Base-by-base conservation (phyloP, 164 flowering plant species). In the Magnolia officinalis region DNA sequence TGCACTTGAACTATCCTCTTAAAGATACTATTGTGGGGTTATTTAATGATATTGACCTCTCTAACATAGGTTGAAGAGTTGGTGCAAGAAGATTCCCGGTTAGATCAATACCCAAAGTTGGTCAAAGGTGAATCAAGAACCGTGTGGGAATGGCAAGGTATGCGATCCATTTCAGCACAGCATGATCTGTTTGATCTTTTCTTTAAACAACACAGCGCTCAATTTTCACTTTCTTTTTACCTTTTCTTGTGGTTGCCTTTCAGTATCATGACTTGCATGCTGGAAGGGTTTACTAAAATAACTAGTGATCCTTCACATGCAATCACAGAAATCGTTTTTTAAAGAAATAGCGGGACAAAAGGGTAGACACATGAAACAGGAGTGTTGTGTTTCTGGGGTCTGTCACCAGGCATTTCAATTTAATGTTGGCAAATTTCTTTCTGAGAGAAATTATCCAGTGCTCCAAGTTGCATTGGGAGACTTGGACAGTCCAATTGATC, bases 131-230 rank as follows among this genome's bases (percentile, higher is more conserved):
- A 96, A 80, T 81, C 88, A 31, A 94, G 90, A 85, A 95, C 89
- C 69, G 99, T 96, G 5, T 96, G 99, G 99, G 97, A 96, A 85
- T 96, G 97, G 98, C 98, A 96, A 94, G 99, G 97, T 95, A 86
- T 67, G 75, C 18, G 74, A 79, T n/a, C 50, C n/a, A 19, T 13
- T 14, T n/a, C n/a, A 23, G 5, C 45, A 37, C 0, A 21, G 29
- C 29, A 65, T 20, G 1, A 45, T 49, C 61, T 37, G 45, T 37
- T 37, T 37, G 45, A 37, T 37, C 45, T 31, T 31, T 2, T 18
- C 61, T 70, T 7, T 10, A 37, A 18, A 72, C 63, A 19, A 9
- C 13, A 16, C 21, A 16, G 20, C 18, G 63, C 11, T 24, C 68
- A 20, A 63, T 23, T 58, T 1, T 6, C 18, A 31, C 7, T 50